Evolutionary conservation across 2,329 filamentous ascomycete genomes (phyloP).

Genomic region (Westerdykella aurantiaca): DNA sequence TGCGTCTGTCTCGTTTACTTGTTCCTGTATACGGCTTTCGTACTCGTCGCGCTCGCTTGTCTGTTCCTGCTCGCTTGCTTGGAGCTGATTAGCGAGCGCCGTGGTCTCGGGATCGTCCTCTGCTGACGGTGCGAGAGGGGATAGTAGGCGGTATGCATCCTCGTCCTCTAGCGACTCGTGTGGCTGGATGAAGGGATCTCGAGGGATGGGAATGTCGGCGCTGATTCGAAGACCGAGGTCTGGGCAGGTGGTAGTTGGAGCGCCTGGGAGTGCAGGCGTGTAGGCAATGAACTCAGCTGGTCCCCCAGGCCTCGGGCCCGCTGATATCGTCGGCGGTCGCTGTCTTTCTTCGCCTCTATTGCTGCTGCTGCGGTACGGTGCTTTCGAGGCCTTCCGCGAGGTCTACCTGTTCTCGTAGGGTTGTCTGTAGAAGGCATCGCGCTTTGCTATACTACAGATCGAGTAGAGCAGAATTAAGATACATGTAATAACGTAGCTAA

Average conservation of each 20-base stretch:
- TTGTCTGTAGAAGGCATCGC: too few species aligned
- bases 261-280: background rate
- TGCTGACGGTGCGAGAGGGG: background rate
- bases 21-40: slow-evolving; percentile 2
- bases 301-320: too few species aligned
- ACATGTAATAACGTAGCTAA: too few species aligned
- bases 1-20: slow-evolving; percentile 2
- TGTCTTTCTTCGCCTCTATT: background rate
- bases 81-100: slow-evolving; percentile 1
- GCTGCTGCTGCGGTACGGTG: background rate
- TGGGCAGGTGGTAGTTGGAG: too few species aligned
- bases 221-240: too few species aligned
- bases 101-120: background rate
- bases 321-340: too few species aligned
- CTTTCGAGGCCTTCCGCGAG: too few species aligned
- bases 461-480: too few species aligned
- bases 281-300: slow-evolving; percentile 2
- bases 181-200: slow-evolving; percentile 1
- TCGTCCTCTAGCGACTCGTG: slow-evolving; percentile 1
- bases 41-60: slow-evolving; percentile 1
- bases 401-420: too few species aligned
- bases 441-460: too few species aligned
- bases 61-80: slow-evolving; percentile 1
- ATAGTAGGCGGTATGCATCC: background rate
- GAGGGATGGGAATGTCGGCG: too few species aligned